These are phyloP conservation scores for Penicillium fimorum DNA, from an alignment of 495 filamentous ascomycete species.

Conservation along the genomic window DNA sequence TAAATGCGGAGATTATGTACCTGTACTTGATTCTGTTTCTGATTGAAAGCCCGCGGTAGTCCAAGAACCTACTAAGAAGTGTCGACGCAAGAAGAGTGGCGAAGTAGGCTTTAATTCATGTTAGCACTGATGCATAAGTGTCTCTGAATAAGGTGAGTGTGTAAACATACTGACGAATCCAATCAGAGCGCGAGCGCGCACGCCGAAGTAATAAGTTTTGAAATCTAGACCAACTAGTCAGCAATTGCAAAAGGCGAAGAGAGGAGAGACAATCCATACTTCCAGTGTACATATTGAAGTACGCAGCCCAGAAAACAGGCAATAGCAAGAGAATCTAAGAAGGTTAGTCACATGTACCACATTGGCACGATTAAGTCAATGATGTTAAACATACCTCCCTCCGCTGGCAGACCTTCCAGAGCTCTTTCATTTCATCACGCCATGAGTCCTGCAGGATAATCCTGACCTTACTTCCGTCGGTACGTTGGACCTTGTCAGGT, in stretches of 20 bases:
- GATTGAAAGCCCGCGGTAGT: conserved; percentile 36
- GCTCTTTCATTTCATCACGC: conserved; percentile 30
- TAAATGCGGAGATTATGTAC: conserved; percentile 2
- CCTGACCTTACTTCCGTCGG: conserved; percentile 53
- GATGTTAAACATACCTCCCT: conserved; percentile 22
- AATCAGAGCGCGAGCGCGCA: conserved; percentile 38
- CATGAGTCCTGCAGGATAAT: conserved; percentile 45
- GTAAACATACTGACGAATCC: conserved; percentile 33
- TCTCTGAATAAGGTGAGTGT: neutral
- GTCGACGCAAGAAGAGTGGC: conserved; percentile 34
- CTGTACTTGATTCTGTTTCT: conserved; percentile 43
- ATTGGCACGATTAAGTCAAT: neutral
- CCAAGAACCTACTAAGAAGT: conserved; percentile 42
- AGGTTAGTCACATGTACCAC: neutral
- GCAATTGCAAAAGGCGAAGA: neutral
- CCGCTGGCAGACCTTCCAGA: conserved; percentile 29
- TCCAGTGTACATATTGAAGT: conserved; percentile 39
- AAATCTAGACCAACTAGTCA: conserved; percentile 26
- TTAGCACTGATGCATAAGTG: neutral
- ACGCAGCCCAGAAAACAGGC: conserved; percentile 41
- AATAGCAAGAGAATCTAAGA: conserved; percentile 31
- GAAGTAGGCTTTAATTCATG: conserved; percentile 25
- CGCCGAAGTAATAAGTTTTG: conserved; percentile 39
- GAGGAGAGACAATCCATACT: conserved; percentile 11
- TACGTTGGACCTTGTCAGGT: conserved; percentile 54